Evolutionary conservation across 2,329 filamentous ascomycete species (phyloP).

Genomic region (Paradendryphiella salina): DNA sequence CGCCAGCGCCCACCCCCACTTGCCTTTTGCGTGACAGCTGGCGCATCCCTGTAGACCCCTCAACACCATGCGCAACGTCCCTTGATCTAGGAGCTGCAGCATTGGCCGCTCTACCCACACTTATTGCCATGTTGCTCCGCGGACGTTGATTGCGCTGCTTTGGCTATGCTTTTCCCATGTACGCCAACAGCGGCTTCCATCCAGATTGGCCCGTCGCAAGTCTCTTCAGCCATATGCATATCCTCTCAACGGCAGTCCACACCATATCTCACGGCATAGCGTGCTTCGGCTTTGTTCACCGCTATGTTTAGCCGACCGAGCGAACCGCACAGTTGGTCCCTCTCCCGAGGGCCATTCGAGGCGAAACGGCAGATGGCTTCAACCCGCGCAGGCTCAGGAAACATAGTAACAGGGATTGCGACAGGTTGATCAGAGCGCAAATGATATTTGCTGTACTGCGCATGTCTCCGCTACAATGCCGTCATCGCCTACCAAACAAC

Average conservation of each 20-base stretch:
- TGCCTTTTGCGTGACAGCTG: slow-evolving; percentile 31
- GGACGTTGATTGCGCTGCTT: neutral
- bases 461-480: neutral
- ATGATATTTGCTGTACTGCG: neutral
- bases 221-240: neutral
- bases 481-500: neutral
- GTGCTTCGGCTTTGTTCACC: slow-evolving; percentile 33
- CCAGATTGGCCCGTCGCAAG: neutral
- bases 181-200: neutral
- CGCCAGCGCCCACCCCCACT: slow-evolving; percentile 28
- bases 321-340: slow-evolving; percentile 14
- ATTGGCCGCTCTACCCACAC: neutral
- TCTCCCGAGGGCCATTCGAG: slow-evolving; percentile 5
- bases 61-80: slow-evolving; percentile 36
- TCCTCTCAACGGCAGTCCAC: neutral
- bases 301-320: slow-evolving; percentile 24
- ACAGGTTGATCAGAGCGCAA: neutral
- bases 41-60: slow-evolving; percentile 34
- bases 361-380: slow-evolving; percentile 19
- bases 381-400: slow-evolving; percentile 14
- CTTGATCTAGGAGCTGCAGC: slow-evolving; percentile 16
- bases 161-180: neutral
- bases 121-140: neutral
- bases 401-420: neutral
- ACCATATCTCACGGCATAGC: slow-evolving; percentile 17